phyloP scores from a whole-genome alignment of 495 filamentous ascomycete genomes.

The Penicillium verhagenii region DNA sequence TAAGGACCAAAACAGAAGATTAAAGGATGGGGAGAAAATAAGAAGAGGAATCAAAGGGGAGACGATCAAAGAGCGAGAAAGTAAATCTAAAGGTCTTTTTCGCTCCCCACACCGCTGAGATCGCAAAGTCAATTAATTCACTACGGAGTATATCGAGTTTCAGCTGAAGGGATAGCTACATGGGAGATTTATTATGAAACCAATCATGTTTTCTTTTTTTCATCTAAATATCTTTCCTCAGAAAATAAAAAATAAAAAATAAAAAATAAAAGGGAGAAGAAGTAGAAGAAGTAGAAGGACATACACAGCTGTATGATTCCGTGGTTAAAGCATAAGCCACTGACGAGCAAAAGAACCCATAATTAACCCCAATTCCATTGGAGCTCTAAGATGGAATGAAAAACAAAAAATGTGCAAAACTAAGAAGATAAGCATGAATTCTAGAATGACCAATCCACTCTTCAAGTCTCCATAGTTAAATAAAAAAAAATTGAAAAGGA shows the following conservation, averaged over 20 bases:
- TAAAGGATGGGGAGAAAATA: slow-evolving; percentile 2
- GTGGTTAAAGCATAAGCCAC: neutral
- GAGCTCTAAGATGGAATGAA: neutral
- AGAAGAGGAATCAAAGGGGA: slow-evolving; percentile 2
- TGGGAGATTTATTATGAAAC: neutral
- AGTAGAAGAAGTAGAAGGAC: no score
- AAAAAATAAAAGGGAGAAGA: no score
- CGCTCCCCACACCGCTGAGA: slow-evolving; percentile 8
- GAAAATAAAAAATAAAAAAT: no score
- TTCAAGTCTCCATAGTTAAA: neutral
- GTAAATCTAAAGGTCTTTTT: slow-evolving; percentile 1
- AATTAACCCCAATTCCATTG: neutral
- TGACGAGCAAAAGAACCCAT: neutral
- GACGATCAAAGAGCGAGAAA: slow-evolving; percentile 5
- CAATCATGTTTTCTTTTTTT: neutral
- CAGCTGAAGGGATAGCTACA: neutral
- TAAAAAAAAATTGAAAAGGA: no score
- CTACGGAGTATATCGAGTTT: neutral
- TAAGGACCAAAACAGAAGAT: neutral
- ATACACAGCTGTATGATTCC: neutral
- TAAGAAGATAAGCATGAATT: neutral
- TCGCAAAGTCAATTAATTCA: neutral
- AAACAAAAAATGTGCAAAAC: neutral
- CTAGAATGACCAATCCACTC: neutral
- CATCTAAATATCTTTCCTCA: neutral